Conservation (phyloP, 2,329 filamentous ascomycete genomes). For the Cadophora sp. region DNA sequence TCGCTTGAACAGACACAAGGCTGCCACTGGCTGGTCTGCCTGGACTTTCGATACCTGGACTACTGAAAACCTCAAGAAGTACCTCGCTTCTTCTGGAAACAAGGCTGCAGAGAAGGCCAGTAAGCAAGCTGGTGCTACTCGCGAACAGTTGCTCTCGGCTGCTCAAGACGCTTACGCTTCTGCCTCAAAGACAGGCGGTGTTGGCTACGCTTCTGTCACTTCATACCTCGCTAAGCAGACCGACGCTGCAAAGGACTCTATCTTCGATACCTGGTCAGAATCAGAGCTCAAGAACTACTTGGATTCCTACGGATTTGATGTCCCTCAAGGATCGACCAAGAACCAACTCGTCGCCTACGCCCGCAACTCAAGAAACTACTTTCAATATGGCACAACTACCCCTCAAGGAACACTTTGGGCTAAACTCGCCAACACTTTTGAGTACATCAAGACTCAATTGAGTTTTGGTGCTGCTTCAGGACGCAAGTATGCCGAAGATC, state of each 20-base stretch:
- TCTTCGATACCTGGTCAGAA: constrained; percentile 76
- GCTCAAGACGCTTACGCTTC: constrained; percentile 66
- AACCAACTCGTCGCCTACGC: constrained; percentile 76
- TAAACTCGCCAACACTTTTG: constrained; percentile 57
- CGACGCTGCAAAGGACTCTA: constrained; percentile 65
- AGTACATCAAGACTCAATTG: constrained; percentile 57
- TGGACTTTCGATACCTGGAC: constrained; percentile 85
- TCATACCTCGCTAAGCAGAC: constrained; percentile 73
- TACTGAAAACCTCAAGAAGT: constrained; percentile 70
- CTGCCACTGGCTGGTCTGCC: constrained; percentile 68
- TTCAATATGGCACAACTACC: constrained; percentile 74
- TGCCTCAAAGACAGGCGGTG: constrained; percentile 64
- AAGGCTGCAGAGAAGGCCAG: constrained; percentile 63
- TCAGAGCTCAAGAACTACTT: constrained; percentile 77
- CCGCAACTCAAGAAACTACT: constrained; percentile 76
- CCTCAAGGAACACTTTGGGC: constrained; percentile 71
- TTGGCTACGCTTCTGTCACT: constrained; percentile 70
- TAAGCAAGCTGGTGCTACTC: constrained; percentile 68
- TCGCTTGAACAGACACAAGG: constrained; percentile 75
- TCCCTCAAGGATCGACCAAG: constrained; percentile 42
- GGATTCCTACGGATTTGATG: constrained; percentile 73
- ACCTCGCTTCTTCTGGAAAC: constrained; percentile 59
- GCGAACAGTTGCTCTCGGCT: constrained; percentile 75
- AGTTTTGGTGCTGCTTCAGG: constrained; percentile 55
- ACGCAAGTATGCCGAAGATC: constrained; percentile 47